Evolutionary conservation across 306 rosid species (phyloP).

Genomic region (Astragalus glycyphyllos): DNA sequence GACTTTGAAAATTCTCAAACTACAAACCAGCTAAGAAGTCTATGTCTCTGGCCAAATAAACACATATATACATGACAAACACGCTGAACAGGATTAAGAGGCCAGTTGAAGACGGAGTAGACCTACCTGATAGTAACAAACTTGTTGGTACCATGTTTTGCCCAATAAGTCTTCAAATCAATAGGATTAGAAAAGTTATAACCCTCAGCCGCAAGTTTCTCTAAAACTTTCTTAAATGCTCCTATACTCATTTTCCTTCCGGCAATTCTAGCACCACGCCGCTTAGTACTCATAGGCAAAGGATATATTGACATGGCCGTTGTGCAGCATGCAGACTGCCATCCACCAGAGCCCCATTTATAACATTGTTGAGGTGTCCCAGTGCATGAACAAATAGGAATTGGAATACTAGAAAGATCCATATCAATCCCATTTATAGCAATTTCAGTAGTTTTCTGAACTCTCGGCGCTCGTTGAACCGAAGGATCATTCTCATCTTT

Average conservation of each 20-base stretch:
- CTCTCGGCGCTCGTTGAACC: conserved; percentile 74
- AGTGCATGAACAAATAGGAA: conserved; percentile 94
- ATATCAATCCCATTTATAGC: conserved; percentile 81
- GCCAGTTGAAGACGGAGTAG: conserved; percentile 45
- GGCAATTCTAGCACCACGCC: conserved; percentile 98
- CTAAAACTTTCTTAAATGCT: conserved; percentile 97
- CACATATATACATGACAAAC: conserved; percentile 72
- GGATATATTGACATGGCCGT: conserved; percentile 86
- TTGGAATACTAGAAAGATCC: conserved; percentile 87
- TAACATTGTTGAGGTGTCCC: conserved; percentile 91
- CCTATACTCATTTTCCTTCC: conserved; percentile 99
- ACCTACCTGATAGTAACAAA: conserved; percentile 96
- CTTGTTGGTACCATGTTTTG: conserved; percentile 98
- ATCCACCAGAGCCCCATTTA: conserved; percentile 98
- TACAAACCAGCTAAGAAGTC: conserved; percentile 68
- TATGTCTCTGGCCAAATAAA: conserved; percentile 66
- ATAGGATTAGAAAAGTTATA: conserved; percentile 89
- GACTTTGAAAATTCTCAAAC: conserved; percentile 54
- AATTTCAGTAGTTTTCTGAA: conserved; percentile 77
- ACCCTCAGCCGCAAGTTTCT: conserved; percentile 94
- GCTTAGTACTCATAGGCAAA: conserved; percentile 94
- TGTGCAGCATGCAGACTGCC: conserved; percentile 99
- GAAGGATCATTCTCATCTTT: conserved; percentile 62
- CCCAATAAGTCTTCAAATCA: conserved; percentile 95
- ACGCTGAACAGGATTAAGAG: conserved; percentile 51